Conservation (phyloP, 352 stramenopile species). For the Phytophthora rubi region DNA sequence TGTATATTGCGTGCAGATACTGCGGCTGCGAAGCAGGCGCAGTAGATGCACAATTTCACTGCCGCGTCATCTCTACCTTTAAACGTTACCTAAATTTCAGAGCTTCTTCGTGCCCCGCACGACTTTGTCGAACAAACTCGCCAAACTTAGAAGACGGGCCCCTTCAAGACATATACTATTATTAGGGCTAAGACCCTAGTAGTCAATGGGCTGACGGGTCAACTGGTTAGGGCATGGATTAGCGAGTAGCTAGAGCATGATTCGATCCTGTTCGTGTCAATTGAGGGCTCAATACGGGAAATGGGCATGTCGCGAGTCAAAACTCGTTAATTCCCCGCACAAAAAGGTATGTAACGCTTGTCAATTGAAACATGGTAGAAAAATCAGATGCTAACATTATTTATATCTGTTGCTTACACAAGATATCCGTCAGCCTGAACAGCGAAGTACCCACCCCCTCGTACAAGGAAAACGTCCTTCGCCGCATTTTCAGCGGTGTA, state of each 20-base stretch:
- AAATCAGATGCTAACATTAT: not conserved
- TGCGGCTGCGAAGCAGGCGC: too few relatives aligned
- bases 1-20: too few relatives aligned
- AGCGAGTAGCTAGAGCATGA: not conserved
- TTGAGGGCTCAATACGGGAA: conserved; percentile 10
- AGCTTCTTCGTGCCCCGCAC: too few relatives aligned
- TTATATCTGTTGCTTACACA: conserved; percentile 1
- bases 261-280: conserved; percentile 5
- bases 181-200: not conserved
- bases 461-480: conserved; percentile 5
- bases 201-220: conserved; percentile 4
- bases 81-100: too few relatives aligned
- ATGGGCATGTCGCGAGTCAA: not conserved
- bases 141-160: not conserved
- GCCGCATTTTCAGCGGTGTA: conserved; percentile 5
- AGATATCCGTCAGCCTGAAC: conserved; percentile 8
- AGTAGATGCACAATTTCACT: too few relatives aligned
- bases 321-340: conserved; percentile 12
- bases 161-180: not conserved
- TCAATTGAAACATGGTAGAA: conserved; percentile 4
- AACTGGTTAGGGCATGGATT: conserved; percentile 6
- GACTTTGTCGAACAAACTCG: not conserved
- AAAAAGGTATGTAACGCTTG: conserved; percentile 14
- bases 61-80: too few relatives aligned
- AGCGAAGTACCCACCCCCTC: conserved; percentile 10